A percentile compares a stretch with the other conserved stretches of the same genome.
Evolutionary conservation across 345 rosid species (phyloP).

Genomic region (Microcos paniculata): DNA sequence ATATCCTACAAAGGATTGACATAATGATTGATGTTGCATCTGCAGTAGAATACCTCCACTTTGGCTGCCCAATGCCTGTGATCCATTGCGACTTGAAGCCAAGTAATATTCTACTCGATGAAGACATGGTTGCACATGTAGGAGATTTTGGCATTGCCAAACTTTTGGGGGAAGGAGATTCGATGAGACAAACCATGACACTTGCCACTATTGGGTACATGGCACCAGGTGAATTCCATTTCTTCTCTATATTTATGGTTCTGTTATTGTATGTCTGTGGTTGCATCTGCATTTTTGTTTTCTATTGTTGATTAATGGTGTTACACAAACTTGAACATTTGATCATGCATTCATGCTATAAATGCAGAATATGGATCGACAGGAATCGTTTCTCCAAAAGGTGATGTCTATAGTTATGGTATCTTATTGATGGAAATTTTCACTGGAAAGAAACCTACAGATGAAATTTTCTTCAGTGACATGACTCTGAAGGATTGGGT

Average conservation of each 20-base stretch:
- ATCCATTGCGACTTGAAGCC: constrained; percentile 21
- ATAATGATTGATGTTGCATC: constrained; percentile 23
- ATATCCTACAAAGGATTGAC: constrained; percentile 4
- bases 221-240: constrained; percentile 11
- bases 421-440: constrained; percentile 23
- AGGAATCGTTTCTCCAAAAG: not conserved
- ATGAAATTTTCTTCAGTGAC: constrained; percentile 1
- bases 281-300: not conserved
- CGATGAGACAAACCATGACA: constrained; percentile 11
- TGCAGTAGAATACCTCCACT: constrained; percentile 20
- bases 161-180: constrained; percentile 3
- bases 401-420: constrained; percentile 21
- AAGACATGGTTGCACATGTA: constrained; percentile 11
- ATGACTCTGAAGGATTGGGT: constrained; percentile 14
- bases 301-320: not conserved
- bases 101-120: no score
- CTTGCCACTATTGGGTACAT: constrained; percentile 21
- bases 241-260: not conserved
- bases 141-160: constrained; percentile 16
- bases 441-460: constrained; percentile 13
- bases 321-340: not conserved
- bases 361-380: constrained; percentile 10
- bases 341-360: not conserved
- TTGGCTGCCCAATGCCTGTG: not conserved
- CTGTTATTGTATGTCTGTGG: not conserved